A percentile compares a stretch with the other conserved stretches of the same genome.
phyloP scores from a whole-genome alignment of 352 stramenopile species.

The Blastocystis sp. region DNA sequence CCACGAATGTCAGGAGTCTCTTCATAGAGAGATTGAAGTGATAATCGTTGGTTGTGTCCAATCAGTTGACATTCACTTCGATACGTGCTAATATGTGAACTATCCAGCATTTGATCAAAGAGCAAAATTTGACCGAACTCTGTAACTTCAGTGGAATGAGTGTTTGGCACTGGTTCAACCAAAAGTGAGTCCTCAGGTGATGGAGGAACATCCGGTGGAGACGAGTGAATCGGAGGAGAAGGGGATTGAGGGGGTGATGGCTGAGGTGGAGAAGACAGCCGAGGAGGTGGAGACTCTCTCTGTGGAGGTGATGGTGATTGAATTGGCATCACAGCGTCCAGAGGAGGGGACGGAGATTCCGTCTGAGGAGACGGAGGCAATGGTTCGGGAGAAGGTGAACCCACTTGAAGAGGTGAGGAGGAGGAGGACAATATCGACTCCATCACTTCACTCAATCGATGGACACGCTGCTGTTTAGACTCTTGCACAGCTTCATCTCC shows the following conservation, averaged over 20 bases:
- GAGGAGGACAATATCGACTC: too few species aligned
- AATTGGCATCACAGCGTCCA: too few species aligned
- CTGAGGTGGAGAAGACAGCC: neutral
- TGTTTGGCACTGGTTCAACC: neutral
- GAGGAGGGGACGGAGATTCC: too few species aligned
- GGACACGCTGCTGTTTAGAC: too few species aligned
- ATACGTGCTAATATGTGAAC: constrained; percentile 1
- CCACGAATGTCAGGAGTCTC: neutral
- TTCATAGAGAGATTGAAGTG: neutral
- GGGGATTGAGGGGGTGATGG: neutral
- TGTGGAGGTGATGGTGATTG: too few species aligned
- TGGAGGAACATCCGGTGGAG: neutral
- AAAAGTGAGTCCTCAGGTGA: neutral
- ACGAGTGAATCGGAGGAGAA: neutral
- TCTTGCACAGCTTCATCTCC: too few species aligned
- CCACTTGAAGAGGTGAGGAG: too few species aligned
- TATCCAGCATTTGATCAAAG: constrained; percentile 2
- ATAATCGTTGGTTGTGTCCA: neutral
- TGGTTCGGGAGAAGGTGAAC: too few species aligned
- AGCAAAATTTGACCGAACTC: constrained; percentile 42
- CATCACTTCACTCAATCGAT: too few species aligned
- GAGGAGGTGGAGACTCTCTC: neutral
- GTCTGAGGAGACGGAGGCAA: too few species aligned
- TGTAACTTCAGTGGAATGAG: neutral
- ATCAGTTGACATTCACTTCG: constrained; percentile 24